Evolutionary conservation across 345 rosid genomes (phyloP).

Genomic region (Gossypioides kirkii): DNA sequence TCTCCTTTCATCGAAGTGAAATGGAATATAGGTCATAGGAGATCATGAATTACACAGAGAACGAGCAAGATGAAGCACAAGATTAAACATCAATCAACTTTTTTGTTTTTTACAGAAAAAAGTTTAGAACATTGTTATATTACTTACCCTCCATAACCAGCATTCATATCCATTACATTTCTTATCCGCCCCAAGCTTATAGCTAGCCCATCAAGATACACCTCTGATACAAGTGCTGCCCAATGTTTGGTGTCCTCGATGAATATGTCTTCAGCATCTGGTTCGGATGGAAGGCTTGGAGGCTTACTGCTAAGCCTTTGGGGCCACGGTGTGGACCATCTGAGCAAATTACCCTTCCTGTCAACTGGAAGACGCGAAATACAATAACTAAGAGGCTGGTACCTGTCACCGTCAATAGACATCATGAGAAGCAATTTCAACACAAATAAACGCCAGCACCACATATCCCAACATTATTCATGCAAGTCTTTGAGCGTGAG

Average conservation of each 20-base stretch:
- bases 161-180: constrained; percentile 94
- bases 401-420: constrained; percentile 39
- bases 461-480: background rate
- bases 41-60: background rate
- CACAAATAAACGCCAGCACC: background rate
- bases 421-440: constrained; percentile 1
- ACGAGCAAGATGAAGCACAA: background rate
- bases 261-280: constrained; percentile 33
- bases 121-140: background rate
- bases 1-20: background rate
- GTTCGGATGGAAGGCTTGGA: constrained; percentile 35
- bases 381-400: constrained; percentile 58
- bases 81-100: background rate
- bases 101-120: background rate
- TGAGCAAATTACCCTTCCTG: constrained; percentile 27
- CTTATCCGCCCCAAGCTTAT: constrained; percentile 66
- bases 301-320: constrained; percentile 61
- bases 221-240: constrained; percentile 60
- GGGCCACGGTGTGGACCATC: constrained; percentile 85
- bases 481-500: background rate
- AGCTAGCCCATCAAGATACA: constrained; percentile 48
- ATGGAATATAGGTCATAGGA: background rate
- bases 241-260: constrained; percentile 66
- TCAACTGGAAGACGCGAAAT: constrained; percentile 59
- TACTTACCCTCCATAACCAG: constrained; percentile 86